phyloP scores from a whole-genome alignment of 2,329 filamentous ascomycete species.

The Trichothecium roseum region DNA sequence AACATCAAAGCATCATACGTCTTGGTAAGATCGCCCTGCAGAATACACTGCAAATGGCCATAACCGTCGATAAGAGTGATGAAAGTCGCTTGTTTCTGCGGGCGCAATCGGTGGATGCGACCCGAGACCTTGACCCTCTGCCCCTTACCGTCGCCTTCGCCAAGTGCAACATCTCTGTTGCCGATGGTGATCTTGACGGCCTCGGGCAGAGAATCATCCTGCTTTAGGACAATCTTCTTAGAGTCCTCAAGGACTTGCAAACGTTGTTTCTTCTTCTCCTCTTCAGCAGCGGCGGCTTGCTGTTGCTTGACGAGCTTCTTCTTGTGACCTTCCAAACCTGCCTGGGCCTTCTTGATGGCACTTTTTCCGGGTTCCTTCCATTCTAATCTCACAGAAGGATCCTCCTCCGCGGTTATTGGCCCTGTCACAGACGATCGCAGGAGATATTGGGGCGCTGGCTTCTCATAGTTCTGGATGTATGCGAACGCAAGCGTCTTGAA shows the following conservation, averaged over 20 bases:
- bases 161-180: constrained; percentile 51
- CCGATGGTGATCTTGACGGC: constrained; percentile 66
- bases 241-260: constrained; percentile 60
- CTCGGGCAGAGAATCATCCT: constrained; percentile 63
- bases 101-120: constrained; percentile 69
- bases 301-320: constrained; percentile 76
- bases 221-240: constrained; percentile 60
- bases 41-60: constrained; percentile 67
- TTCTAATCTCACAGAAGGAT: constrained; percentile 48
- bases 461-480: constrained; percentile 58
- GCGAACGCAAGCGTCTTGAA: constrained; percentile 76
- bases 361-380: constrained; percentile 81
- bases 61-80: constrained; percentile 76
- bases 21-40: constrained; percentile 71
- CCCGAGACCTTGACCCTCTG: constrained; percentile 66
- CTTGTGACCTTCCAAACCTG: constrained; percentile 64
- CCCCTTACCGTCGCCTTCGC: constrained; percentile 33
- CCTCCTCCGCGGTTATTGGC: constrained; percentile 48
- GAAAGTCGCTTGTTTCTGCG: constrained; percentile 79
- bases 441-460: constrained; percentile 50
- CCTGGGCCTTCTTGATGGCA: constrained; percentile 69
- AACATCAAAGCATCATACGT: constrained; percentile 86
- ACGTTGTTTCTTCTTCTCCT: constrained; percentile 62
- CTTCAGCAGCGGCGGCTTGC: constrained; percentile 60
- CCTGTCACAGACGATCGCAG: constrained; percentile 58